These are phyloP conservation scores for Colletotrichum abscissum DNA, from an alignment of 2,329 filamentous ascomycete species.

Conservation along the genomic window DNA sequence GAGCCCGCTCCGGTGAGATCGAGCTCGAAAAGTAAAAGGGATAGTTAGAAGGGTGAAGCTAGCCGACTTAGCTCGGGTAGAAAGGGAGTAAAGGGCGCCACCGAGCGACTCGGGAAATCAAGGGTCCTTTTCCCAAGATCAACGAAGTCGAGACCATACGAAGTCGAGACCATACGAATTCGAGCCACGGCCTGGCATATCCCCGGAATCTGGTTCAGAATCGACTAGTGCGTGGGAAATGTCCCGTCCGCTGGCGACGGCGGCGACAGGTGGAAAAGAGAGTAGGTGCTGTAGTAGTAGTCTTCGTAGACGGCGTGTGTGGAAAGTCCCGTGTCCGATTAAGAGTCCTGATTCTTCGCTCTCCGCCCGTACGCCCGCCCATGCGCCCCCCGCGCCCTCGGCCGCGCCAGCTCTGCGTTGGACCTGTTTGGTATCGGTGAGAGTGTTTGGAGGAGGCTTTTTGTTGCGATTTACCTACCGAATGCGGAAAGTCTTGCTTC, in stretches of 20 bases:
- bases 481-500: slow-evolving; percentile 16
- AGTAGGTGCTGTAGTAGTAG: background rate
- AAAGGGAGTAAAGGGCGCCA: background rate
- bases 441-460: background rate
- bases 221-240: background rate
- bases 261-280: background rate
- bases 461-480: background rate
- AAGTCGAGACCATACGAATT: background rate
- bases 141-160: background rate
- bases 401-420: background rate
- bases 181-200: background rate
- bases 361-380: background rate
- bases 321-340: background rate
- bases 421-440: background rate
- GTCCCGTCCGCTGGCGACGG: background rate
- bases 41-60: background rate
- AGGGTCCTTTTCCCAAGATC: background rate
- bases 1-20: background rate
- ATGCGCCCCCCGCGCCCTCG: no score
- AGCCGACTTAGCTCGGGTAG: background rate
- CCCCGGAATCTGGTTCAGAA: background rate
- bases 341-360: background rate
- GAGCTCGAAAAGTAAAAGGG: background rate
- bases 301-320: background rate
- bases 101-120: background rate